Base-by-base conservation (phyloP, 805 yeast species). In the Peterozyma xylosa region DNA sequence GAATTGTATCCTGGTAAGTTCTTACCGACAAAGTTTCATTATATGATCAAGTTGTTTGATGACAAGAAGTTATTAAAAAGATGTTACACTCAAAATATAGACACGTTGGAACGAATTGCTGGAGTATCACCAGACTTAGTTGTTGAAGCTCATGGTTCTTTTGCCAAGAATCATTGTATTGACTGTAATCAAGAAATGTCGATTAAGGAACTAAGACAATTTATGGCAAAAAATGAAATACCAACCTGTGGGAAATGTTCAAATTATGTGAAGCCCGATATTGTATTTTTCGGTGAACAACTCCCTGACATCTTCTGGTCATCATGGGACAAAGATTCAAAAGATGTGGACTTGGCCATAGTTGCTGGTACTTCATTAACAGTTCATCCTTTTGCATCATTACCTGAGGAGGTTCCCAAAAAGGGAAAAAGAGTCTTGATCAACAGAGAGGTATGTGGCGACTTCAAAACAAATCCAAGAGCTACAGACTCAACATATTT, bases 61-160 rank as follows among this genome's bases (percentile, higher is more conserved):
- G 82, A 80, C 34, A 77, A 83, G 50, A 72, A 73, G 2, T 60
- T 67, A 35, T 64, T 91, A 51, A 66, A 75, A 38, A 67, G 97
- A 44, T 78, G 90, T 10, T 91, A 86, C 59, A 87, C 97, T 0
- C 98, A 91, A 58, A 91, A 91, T 58, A 90, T 91, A 40, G 98
- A 91, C 58, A 89, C 96, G 1, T 67, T 91, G 49, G 99, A 91
- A 58, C 71, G 95, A 51, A 66, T 83, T 15, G 93, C 96, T 0
- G 96, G 96, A 0, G 75, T 91, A 2, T 56, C 66, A 1, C 78
- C 68, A 15, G 78, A 80, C 11, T 70, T 63, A 47, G 69, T 91
- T 2, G 82, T 91, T 0, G 96, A 89, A 56, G 98, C 98, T 0
- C 98, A 91, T 62, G 99, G 99, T 0, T 86, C 96, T 2, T 91